Conservation (phyloP, 345 rosid species). For the Rhodamnia argentea region DNA sequence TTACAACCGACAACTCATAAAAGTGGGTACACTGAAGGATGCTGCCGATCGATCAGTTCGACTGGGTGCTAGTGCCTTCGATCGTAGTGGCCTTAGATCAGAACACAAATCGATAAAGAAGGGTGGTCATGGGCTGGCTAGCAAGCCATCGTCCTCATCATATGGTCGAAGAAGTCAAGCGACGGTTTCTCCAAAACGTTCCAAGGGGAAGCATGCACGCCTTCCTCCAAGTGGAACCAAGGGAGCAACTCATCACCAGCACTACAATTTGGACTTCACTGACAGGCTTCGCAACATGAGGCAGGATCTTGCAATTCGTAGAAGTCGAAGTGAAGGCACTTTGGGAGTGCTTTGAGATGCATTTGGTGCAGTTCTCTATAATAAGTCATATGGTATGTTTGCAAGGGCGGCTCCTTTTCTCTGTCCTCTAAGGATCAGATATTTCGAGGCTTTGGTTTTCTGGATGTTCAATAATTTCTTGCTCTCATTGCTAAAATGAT, state of each 20-base stretch:
- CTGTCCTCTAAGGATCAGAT: neutral
- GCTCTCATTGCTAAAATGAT: neutral
- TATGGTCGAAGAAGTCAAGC: conserved; percentile 33
- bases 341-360: conserved; percentile 29
- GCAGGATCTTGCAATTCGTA: conserved; percentile 46
- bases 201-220: conserved; percentile 31
- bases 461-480: neutral
- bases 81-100: conserved; percentile 42
- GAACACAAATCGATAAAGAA: conserved; percentile 54
- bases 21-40: conserved; percentile 45
- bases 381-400: neutral
- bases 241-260: conserved; percentile 21
- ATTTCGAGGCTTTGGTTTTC: neutral
- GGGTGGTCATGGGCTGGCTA: conserved; percentile 36
- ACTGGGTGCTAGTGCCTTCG: conserved; percentile 45
- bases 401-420: neutral
- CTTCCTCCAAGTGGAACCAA: conserved; percentile 50
- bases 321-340: conserved; percentile 73
- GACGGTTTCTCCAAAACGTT: conserved; percentile 21
- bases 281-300: conserved; percentile 35
- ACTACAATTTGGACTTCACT: conserved; percentile 24
- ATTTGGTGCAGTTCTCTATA: neutral
- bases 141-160: conserved; percentile 36
- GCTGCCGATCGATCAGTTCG: conserved; percentile 55
- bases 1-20: conserved; percentile 70